A percentile compares a stretch with the other conserved stretches of the same genome.
Evolutionary conservation across 345 rosid species (phyloP).

Genomic region (Anacardium occidentale): DNA sequence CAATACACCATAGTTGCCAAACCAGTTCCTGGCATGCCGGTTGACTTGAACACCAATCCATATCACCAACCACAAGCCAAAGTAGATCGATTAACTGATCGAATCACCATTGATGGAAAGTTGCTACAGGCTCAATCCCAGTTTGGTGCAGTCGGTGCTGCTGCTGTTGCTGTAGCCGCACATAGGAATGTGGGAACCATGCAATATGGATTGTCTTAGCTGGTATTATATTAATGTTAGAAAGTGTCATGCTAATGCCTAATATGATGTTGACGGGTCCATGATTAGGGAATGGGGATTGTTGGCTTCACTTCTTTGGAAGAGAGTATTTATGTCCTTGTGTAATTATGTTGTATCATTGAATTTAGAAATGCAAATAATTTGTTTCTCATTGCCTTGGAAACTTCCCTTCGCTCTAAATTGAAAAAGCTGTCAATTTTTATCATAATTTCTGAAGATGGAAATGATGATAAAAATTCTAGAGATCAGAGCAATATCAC

Average conservation of each 20-base stretch:
- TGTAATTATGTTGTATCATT: constrained; percentile 20
- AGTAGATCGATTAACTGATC: constrained; percentile 50
- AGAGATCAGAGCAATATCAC: too few relatives aligned
- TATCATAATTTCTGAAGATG: not conserved
- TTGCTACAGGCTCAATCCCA: constrained; percentile 86
- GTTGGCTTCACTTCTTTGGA: constrained; percentile 2
- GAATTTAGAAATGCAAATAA: constrained; percentile 22
- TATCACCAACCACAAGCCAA: constrained; percentile 57
- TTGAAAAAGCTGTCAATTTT: too few relatives aligned
- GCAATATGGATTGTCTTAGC: constrained; percentile 46
- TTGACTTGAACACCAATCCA: constrained; percentile 55
- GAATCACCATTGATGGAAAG: constrained; percentile 74
- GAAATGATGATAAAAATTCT: not conserved
- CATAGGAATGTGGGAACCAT: constrained; percentile 60
- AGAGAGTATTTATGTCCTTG: constrained; percentile 5
- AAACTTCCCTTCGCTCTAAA: not conserved
- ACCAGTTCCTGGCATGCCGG: constrained; percentile 28
- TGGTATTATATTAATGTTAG: not conserved
- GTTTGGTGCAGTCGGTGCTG: constrained; percentile 74
- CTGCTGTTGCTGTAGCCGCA: constrained; percentile 76
- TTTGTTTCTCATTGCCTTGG: not conserved
- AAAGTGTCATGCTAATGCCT: not conserved
- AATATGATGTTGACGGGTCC: not conserved
- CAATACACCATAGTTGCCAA: constrained; percentile 38
- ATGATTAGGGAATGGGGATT: not conserved